These are phyloP conservation scores for Ogataea kodamae DNA, from an alignment of 805 yeast species.

Conservation along the genomic window DNA sequence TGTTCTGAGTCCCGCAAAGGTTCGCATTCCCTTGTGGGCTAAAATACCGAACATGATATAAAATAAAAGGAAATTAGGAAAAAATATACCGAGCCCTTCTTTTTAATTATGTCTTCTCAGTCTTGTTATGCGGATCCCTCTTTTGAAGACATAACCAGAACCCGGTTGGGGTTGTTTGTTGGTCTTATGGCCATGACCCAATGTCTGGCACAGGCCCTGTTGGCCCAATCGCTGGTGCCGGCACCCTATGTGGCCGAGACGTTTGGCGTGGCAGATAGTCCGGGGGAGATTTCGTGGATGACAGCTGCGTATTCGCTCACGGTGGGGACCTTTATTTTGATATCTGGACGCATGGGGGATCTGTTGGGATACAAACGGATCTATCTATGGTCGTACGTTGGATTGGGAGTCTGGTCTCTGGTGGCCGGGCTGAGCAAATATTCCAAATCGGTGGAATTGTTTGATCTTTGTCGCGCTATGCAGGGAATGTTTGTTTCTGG, in stretches of 20 bases:
- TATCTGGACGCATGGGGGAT: conserved; percentile 72
- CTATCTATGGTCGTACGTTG: conserved; percentile 52
- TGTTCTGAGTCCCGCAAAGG: no score
- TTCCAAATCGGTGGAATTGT: conserved; percentile 46
- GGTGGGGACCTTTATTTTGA: conserved; percentile 67
- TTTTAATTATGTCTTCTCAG: no score
- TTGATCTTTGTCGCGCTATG: conserved; percentile 52
- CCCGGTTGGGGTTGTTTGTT: conserved; percentile 16
- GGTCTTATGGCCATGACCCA: conserved; percentile 28
- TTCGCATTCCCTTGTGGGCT: no score
- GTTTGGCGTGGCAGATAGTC: conserved; percentile 26
- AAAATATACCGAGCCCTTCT: no score
- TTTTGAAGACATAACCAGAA: conserved; percentile 19
- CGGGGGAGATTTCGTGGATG: conserved; percentile 54
- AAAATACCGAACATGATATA: no score
- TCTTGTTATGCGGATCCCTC: conserved; percentile 16
- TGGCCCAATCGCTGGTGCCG: conserved; percentile 31
- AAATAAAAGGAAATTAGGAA: no score
- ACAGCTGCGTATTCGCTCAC: conserved; percentile 69
- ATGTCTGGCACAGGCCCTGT: conserved; percentile 37
- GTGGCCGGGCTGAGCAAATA: conserved; percentile 57
- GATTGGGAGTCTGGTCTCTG: conserved; percentile 56
- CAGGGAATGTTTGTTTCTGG: conserved; percentile 66
- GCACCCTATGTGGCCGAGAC: conserved; percentile 29
- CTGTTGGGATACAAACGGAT: conserved; percentile 58